Evolutionary conservation across 2,329 filamentous ascomycete genomes (phyloP).

Genomic region (Fusarium sp.): DNA sequence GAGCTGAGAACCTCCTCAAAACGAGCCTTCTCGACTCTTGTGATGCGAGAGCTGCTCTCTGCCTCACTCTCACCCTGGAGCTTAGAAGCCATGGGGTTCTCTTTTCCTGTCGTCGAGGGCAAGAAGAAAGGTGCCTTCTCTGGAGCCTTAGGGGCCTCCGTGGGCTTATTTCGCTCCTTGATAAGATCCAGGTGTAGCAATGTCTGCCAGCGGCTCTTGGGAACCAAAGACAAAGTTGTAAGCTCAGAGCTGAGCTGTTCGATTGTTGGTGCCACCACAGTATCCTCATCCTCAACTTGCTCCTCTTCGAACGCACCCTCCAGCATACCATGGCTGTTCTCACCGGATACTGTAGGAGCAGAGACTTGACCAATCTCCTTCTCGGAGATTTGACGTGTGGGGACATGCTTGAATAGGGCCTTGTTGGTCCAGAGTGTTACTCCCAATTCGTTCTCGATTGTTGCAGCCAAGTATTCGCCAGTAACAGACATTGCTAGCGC

Average conservation of each 20-base stretch:
- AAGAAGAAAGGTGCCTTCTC: slow-evolving; percentile 98
- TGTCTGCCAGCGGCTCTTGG: slow-evolving; percentile 93
- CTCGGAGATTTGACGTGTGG: slow-evolving; percentile 86
- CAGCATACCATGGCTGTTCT: slow-evolving; percentile 80
- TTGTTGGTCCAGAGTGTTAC: slow-evolving; percentile 98
- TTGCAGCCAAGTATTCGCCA: slow-evolving; percentile 94
- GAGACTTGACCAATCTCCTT: slow-evolving; percentile 74
- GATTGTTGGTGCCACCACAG: slow-evolving; percentile 65
- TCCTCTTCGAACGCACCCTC: slow-evolving; percentile 78
- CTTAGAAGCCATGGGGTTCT: slow-evolving; percentile 54
- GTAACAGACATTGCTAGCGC: slow-evolving; percentile 89
- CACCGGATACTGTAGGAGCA: slow-evolving; percentile 82
- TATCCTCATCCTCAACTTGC: slow-evolving; percentile 64
- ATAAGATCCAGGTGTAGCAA: slow-evolving; percentile 92
- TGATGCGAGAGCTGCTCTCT: slow-evolving; percentile 72
- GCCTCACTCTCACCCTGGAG: slow-evolving; percentile 51
- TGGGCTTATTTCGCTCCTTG: slow-evolving; percentile 93
- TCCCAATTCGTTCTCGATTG: slow-evolving; percentile 83
- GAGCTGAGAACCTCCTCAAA: slow-evolving; percentile 69
- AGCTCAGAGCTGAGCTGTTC: slow-evolving; percentile 87
- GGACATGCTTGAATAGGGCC: slow-evolving; percentile 87
- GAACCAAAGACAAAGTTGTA: slow-evolving; percentile 89
- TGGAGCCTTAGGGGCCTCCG: slow-evolving; percentile 88
- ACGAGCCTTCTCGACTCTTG: slow-evolving; percentile 70
- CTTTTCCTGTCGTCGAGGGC: slow-evolving; percentile 70